phyloP scores from a whole-genome alignment of 495 filamentous ascomycete genomes.

The Glarea lozoyensis region DNA sequence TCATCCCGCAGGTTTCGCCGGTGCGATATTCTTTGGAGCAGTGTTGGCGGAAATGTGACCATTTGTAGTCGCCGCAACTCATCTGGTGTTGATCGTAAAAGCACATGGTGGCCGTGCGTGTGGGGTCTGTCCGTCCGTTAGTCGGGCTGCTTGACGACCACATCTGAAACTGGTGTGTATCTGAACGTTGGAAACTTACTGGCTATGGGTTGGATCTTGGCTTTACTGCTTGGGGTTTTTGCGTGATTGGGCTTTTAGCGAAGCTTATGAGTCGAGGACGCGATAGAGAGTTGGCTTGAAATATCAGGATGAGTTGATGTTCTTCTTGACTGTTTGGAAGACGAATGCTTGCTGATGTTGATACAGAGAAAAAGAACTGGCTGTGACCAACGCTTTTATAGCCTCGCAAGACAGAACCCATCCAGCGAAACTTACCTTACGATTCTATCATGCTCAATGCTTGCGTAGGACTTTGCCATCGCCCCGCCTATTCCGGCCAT shows the following conservation, averaged over 20 bases:
- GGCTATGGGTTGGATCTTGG: constrained; percentile 5
- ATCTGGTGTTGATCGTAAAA: constrained; percentile 65
- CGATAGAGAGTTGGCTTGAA: no score
- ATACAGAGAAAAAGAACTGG: constrained; percentile 2
- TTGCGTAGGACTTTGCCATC: no score
- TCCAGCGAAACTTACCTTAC: background rate
- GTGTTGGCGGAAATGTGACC: constrained; percentile 89
- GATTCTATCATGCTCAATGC: no score
- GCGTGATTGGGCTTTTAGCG: no score
- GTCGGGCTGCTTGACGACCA: background rate
- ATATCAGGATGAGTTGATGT: background rate
- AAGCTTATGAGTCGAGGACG: no score
- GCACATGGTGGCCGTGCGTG: constrained; percentile 71
- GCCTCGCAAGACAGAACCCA: background rate
- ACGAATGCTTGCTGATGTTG: constrained; percentile 16
- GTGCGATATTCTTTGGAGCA: constrained; percentile 96
- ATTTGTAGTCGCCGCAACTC: constrained; percentile 87
- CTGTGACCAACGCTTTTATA: constrained; percentile 16
- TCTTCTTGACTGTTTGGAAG: constrained; percentile 11
- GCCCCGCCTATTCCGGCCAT: background rate
- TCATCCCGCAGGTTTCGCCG: constrained; percentile 96
- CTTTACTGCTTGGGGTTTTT: background rate
- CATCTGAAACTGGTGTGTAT: constrained; percentile 7
- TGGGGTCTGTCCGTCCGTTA: constrained; percentile 1
- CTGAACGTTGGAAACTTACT: constrained; percentile 9